phyloP scores from a whole-genome alignment of 345 rosid genomes.

The Pseudoturritis turrita region DNA sequence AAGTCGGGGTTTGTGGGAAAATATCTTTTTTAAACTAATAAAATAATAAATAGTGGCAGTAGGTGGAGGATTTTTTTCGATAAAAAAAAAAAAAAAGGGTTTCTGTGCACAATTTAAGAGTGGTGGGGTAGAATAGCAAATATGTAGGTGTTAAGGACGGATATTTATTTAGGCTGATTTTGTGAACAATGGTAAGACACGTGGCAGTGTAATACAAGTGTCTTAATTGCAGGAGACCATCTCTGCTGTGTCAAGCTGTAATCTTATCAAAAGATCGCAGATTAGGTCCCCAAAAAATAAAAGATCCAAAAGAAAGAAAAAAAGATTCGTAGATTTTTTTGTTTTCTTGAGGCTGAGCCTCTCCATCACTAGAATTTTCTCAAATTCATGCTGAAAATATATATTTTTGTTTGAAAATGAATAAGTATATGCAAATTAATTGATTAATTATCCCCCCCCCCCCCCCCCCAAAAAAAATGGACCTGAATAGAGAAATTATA shows the following conservation, averaged over 20 bases:
- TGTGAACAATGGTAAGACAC: constrained; percentile 27
- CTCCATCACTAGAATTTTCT: not conserved
- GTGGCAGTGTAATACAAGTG: constrained; percentile 14
- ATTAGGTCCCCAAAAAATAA: not conserved
- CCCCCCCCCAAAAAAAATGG: no score
- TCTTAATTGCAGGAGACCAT: constrained; percentile 33
- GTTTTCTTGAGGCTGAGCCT: not conserved
- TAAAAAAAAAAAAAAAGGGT: not conserved
- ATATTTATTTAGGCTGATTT: constrained; percentile 29
- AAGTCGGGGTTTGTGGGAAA: not conserved
- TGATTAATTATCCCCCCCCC: no score
- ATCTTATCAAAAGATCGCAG: not conserved
- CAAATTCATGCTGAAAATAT: not conserved
- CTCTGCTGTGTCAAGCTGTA: constrained; percentile 32
- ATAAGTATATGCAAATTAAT: no score
- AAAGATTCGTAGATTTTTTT: not conserved
- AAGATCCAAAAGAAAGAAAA: no score
- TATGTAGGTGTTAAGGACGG: not conserved
- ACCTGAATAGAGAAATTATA: not conserved
- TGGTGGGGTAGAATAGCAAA: constrained; percentile 15
- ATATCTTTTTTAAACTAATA: not conserved
- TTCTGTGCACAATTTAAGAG: not conserved
- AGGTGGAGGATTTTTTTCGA: not conserved
- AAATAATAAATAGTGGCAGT: constrained; percentile 10
- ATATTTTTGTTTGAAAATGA: not conserved